Base-by-base conservation (phyloP, 2,329 filamentous ascomycete genomes). In the Botryotinia narcissicola region DNA sequence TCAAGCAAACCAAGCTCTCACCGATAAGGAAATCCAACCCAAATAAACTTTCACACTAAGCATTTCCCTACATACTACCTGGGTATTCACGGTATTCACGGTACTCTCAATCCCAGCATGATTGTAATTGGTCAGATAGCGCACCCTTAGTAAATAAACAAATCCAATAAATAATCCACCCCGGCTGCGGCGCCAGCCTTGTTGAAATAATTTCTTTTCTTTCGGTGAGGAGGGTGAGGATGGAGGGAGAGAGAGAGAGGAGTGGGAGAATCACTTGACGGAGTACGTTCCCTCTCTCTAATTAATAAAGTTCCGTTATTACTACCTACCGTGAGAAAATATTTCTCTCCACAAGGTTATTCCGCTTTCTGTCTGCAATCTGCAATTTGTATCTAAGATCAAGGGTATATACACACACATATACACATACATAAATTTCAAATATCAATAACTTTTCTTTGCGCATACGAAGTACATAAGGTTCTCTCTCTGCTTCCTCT, bases 141-240 rank as follows among this genome's bases (percentile, higher is more conserved):
- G 10, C 12, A n/a, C 48, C 25, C 48, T 54, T 16, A 3, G 22
- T n/a, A 37, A 35, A 40, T 46, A 37, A 67, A 25, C 46, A n/a
- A 14, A 12, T n/a, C 9, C 1, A 20, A 37, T 12, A 14, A 29
- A 40, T n/a, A 37, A 54, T 44, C 40, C 25, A 66, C 25, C 63
- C 64, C 64, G 64, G 64, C 44, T 67, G 44, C 22, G 46, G 64
- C 64, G 64, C 64, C 64, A 67, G 64, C 64, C 64, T 67, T 67
- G 64, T 54, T 57, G 51, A 20, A 67, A 40, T 67, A 42, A 63
- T 48, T 48, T 48, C 46, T 63, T 63, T n/a, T n/a, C 37, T 62
- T 25, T 62, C 60, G n/a, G 51, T 29, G 51, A 29, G n/a, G n/a
- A 1, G 51, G 7, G n/a, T 7, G 51, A 16, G 14, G n/a, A 57